Base-by-base conservation (phyloP, 306 rosid species). In the Rosa multiflora region DNA sequence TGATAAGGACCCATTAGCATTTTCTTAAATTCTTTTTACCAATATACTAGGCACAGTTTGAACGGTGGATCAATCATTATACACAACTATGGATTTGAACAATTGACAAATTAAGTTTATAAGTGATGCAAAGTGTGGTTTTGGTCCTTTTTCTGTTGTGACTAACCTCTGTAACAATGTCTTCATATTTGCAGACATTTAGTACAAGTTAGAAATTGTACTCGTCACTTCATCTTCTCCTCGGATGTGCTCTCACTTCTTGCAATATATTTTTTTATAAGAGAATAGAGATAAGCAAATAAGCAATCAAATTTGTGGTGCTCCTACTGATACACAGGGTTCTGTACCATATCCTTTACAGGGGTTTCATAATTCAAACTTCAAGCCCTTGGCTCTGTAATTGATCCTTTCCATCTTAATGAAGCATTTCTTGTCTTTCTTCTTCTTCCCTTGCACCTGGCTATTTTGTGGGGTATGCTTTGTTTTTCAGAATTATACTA, bases 291-390 rank as follows among this genome's bases (percentile, higher is more conserved):
- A 52, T 70, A 64, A 80, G 46, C 75, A 78, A 70, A 63, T 9
- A 67, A 79, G 81, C 82, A 73, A 32, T 53, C 73, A n/a, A 55
- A 77, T 14, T 61, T 9, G 79, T 53, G 71, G 83, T 64, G 80
- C 80, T 49, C 76, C 71, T 73, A 75, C 26, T 21, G 89, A 66
- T 81, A 14, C 81, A 23, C 86, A 58, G 67, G 35, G 81, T 84
- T 84, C 79, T 89, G 87, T 86, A 59, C 84, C 83, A 77, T 82
- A 76, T 81, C 78, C n/a, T 75, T 29, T 82, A 74, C 82, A 66
- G 83, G 81, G 76, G 64, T 76, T 39, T 48, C 73, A 82, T 67
- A 35, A 62, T 77, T 76, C 78, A 64, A 52, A 79, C 48, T 40
- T 81, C 70, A 82, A 35, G 75, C 84, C 69, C 66, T 76, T 32